Evolutionary conservation across 2,329 filamentous ascomycete genomes (phyloP).

Genomic region (Purpureocillium takamizusanense): DNA sequence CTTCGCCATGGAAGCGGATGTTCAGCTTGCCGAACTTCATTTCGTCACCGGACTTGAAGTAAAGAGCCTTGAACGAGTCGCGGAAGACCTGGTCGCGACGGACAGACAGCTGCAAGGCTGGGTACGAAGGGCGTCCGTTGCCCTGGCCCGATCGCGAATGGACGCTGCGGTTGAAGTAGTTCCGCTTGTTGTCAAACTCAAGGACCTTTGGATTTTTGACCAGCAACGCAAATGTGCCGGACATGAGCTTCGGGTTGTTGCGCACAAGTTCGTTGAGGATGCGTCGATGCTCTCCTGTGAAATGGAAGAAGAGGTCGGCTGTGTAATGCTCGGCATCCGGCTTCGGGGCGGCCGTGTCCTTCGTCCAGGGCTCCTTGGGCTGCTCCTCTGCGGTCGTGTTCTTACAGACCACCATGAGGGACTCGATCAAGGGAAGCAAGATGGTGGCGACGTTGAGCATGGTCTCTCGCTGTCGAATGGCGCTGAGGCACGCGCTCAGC

Average conservation of each 20-base stretch:
- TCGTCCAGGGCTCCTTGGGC: conserved; percentile 36
- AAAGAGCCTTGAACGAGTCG: conserved; percentile 95
- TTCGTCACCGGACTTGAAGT: conserved; percentile 92
- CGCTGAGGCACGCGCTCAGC: conserved; percentile 77
- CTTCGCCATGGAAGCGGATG: conserved; percentile 93
- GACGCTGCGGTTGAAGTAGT: conserved; percentile 93
- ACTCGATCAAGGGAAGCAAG: conserved; percentile 85
- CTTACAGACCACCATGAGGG: conserved; percentile 98
- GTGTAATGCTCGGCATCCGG: conserved; percentile 70
- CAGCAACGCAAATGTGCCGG: conserved; percentile 87
- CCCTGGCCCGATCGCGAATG: conserved; percentile 60
- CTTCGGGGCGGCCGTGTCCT: conserved; percentile 66
- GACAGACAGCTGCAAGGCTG: conserved; percentile 74
- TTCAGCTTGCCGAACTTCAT: conserved; percentile 99
- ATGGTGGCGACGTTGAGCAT: conserved; percentile 98
- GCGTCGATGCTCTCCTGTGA: conserved; percentile 94
- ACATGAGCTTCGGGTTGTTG: conserved; percentile 97
- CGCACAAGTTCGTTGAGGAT: conserved; percentile 96
- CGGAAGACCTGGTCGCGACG: conserved; percentile 94
- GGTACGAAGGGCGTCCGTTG: conserved; percentile 60
- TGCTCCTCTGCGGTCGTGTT: conserved; percentile 75
- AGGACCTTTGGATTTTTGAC: conserved; percentile 98
- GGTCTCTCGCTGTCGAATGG: conserved; percentile 84
- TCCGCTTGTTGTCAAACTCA: conserved; percentile 99
- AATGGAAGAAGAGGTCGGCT: conserved; percentile 89